These are phyloP conservation scores for Corymbia citriodora DNA, from an alignment of 441 rosid species.

Conservation along the genomic window DNA sequence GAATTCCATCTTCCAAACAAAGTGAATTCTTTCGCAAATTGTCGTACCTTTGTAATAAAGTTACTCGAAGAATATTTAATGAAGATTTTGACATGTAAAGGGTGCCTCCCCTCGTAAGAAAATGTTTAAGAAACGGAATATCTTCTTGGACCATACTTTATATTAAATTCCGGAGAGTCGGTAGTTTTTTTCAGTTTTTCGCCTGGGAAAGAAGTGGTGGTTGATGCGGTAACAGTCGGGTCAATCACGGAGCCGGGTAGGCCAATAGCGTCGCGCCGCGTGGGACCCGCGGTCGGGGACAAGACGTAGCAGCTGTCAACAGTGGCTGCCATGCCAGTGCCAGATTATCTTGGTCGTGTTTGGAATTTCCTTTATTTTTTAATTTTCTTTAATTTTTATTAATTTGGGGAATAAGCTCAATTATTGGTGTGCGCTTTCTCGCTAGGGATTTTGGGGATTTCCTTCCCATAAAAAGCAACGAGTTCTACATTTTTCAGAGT, in stretches of 20 bases:
- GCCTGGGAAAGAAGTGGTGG: neutral
- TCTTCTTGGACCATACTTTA: neutral
- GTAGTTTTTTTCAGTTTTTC: neutral
- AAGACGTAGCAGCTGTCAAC: neutral
- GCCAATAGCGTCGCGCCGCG: neutral
- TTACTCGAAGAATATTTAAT: neutral
- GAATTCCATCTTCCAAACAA: neutral
- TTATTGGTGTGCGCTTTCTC: neutral
- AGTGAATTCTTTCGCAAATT: fast-evolving
- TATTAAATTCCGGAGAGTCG: neutral
- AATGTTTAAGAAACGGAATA: neutral
- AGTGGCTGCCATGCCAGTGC: neutral
- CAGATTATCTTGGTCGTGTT: neutral
- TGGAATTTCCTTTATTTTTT: neutral
- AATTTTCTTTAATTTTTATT: neutral
- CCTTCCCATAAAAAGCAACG: neutral
- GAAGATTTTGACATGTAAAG: neutral
- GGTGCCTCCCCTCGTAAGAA: neutral
- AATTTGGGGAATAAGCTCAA: neutral
- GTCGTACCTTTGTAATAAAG: neutral
- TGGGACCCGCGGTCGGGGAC: neutral
- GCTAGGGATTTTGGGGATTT: neutral
- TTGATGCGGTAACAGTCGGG: neutral
- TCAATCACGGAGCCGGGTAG: neutral
- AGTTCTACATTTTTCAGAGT: neutral